A percentile compares a stretch with the other conserved stretches of the same genome.
phyloP scores from a whole-genome alignment of 208 protist species.

The Trypanosoma cruzi region DNA sequence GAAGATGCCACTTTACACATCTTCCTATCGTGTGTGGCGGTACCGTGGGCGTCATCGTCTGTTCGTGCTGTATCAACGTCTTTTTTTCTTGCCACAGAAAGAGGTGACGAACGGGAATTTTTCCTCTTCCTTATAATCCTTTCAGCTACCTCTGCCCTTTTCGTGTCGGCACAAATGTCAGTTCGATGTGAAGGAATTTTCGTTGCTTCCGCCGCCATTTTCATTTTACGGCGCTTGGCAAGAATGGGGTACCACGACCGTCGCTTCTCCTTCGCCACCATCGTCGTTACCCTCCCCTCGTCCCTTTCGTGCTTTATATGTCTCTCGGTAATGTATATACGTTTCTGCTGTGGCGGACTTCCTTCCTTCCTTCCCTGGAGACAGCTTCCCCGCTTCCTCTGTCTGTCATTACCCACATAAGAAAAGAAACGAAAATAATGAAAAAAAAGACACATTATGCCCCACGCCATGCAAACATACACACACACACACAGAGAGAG shows the following conservation, averaged over 20 bases:
- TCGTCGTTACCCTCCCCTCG: background rate
- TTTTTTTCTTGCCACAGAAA: background rate
- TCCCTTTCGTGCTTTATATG: background rate
- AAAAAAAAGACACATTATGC: no score
- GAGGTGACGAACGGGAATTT: no score
- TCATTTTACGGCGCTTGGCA: conserved; percentile 3
- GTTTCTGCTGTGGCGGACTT: background rate
- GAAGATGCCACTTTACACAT: background rate
- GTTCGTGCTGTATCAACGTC: background rate
- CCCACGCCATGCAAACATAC: no score
- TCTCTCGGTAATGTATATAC: background rate
- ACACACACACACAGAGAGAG: conserved; percentile 20
- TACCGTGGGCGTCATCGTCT: background rate
- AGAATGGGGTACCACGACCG: conserved; percentile 1
- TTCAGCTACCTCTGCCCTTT: background rate
- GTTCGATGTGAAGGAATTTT: no score
- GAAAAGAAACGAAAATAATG: no score
- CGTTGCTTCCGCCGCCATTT: background rate
- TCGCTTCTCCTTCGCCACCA: conserved; percentile 1
- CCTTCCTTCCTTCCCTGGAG: no score
- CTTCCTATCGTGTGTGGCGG: background rate
- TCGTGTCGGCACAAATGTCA: background rate
- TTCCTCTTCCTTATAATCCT: background rate
- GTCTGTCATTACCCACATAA: no score
- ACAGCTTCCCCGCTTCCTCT: no score